Base-by-base conservation (phyloP, 2,329 filamentous ascomycete species). In the Sodiomyces alkalinus region DNA sequence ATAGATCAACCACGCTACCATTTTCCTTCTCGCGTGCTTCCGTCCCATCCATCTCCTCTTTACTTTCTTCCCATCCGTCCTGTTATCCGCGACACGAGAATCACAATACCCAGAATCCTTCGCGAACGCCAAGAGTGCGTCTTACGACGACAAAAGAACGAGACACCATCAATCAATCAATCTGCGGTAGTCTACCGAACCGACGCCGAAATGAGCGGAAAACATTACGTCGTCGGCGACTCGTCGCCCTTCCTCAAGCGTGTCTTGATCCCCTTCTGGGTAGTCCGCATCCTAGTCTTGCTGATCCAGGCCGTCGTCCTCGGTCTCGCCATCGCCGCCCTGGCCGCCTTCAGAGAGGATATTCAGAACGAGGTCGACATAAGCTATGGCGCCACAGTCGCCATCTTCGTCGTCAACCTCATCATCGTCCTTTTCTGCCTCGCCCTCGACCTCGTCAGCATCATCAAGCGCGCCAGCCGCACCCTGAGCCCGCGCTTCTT, bases 201-300 rank as follows among this genome's bases (percentile, higher is more conserved):
- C n/a, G n/a, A n/a, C n/a, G n/a, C n/a, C n/a, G n/a, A n/a, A n/a
- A n/a, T n/a, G n/a, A n/a, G n/a, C n/a, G n/a, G n/a, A n/a, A n/a
- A n/a, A n/a, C n/a, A n/a, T n/a, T n/a, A n/a, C n/a, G n/a, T n/a
- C n/a, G 28, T 47, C 27, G 45, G 43, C 39, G 48, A 49, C 23
- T 27, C 31, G 22, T 51, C 47, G 39, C 47, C 48, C 11, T 51
- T 51, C 31, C 37, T 48, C 27, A 51, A 51, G 39, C 44, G 48
- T 21, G 41, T 51, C 9, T 30, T 51, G 29, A 40, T 52, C 17
- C 48, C 48, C 7, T 50, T 52, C 35, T 52, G 48, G 46, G 37
- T 49, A 14, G 16, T 51, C 9, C 47, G 48, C 22, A 42, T 49
- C 26, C 17, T 45, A 23, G 31, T 51, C 26, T 42, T 49, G 43